Evolutionary conservation across 345 rosid genomes (phyloP), one percentile per base, ranked within the genome.

Genomic region (Diplotaxis tenuifolia): DNA sequence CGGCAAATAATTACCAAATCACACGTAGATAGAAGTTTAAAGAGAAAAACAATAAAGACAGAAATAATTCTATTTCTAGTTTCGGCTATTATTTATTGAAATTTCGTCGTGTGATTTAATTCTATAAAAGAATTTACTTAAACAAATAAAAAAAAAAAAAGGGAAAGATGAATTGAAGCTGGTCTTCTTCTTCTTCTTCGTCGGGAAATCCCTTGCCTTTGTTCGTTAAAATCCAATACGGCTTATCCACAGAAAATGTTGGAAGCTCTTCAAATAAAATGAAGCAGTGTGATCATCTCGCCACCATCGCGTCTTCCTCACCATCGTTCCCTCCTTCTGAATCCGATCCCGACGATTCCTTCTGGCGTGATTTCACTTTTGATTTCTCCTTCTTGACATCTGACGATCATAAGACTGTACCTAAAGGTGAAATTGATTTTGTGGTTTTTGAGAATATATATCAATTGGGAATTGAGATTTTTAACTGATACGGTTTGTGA

Each of bases 381-480:
- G 74, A 70, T 70, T 70, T 70, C 67, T 70, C 74, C 10, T 70
- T 70, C 14, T 29, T 70, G 54, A 59, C 58, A 70, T 59, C 74
- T 31, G 66, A 59, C 9, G 74, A 70, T 10, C 74, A 59, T 0
- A 70, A 29, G 10, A 70, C 59, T 40, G 1, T 45, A 9, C 59
- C 23, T 21, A 62, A 62, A 72, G 69, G 75, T 72, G 25, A 62
- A 21, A 11, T 54, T 54, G 59, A 54, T 54, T 14, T 32, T 62
- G 19, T 62, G 38, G 15, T n/a, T n/a, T 56, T 7, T 47, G 45
- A 3, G 61, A 27, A 6, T 1, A 22, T 67, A 9, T 6, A n/a
- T n/a, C 7, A n/a, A 29, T 66, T 1, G 18, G 70, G 47, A 54
- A 7, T 9, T n/a, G 62, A 32, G 72, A 68, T 32, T 32, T 32